phyloP scores from a whole-genome alignment of 768 basidiomycete species.

The Paxillus ammoniavirescens region DNA sequence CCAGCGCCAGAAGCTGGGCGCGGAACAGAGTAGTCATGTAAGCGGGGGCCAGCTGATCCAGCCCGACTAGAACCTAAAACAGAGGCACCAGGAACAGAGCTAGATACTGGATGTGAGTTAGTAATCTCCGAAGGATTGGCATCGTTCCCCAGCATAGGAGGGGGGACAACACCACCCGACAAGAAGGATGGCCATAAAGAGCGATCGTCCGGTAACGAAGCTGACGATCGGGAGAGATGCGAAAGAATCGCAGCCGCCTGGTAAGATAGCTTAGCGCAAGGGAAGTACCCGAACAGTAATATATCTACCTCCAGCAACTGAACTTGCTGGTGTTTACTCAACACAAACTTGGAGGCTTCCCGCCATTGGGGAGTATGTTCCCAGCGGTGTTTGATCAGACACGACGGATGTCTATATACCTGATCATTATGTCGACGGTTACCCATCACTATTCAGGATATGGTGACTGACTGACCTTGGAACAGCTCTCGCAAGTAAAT shows the following conservation, averaged over 20 bases:
- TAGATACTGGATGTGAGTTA: conserved; percentile 37
- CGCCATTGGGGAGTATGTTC: conserved; percentile 97
- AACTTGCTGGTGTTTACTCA: conserved; percentile 97
- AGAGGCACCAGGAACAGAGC: conserved; percentile 49
- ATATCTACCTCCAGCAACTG: conserved; percentile 81
- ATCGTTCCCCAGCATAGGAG: conserved; percentile 32
- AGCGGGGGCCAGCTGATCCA: conserved; percentile 50
- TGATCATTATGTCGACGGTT: conserved; percentile 25
- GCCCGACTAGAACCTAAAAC: conserved; percentile 20
- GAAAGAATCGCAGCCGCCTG: conserved; percentile 94
- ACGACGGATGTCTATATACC: conserved; percentile 91
- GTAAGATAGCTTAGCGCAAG: conserved; percentile 9
- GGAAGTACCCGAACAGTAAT: neutral
- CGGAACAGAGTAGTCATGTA: conserved; percentile 65
- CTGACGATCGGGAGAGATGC: conserved; percentile 67
- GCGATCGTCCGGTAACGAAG: conserved; percentile 89
- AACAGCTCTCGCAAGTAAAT: conserved; percentile 92
- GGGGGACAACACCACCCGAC: conserved; percentile 66
- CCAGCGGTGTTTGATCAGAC: conserved; percentile 97
- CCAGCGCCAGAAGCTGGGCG: conserved; percentile 26
- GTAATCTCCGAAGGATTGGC: conserved; percentile 14
- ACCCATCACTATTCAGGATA: conserved; percentile 3
- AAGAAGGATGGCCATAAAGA: conserved; percentile 88
- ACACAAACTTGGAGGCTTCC: conserved; percentile 83
- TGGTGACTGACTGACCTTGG: conserved; percentile 58